Evolutionary conservation across 139 green algal genomes (phyloP), one percentile per base, ranked within the genome.

Genomic region (Auxenochlorella pyrenoidosa): DNA sequence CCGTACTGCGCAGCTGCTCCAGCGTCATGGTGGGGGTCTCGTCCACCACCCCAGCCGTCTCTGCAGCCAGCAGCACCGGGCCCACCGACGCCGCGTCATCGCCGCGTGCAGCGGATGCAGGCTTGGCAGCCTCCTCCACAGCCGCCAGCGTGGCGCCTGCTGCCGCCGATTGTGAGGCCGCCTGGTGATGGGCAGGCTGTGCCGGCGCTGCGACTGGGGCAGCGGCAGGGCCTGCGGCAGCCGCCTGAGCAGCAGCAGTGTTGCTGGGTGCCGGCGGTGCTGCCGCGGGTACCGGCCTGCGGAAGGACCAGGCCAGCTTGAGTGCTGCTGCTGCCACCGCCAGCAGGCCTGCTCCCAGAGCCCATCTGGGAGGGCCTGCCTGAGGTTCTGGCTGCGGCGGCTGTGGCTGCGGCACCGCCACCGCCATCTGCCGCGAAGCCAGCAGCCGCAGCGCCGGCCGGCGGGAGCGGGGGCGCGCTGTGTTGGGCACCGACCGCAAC

Each of bases 11-110:
- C 58, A 91, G 82, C 65, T 91, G 47, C 28, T 91, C 40, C 32
- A 75, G 54, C 3, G 75, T 60, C 77, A 91, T 66, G n/a, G 71
- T 54, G 36, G 72, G 40, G 0, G 73, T 86, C 36, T 91, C 88
- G 43, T 86, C 83, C 47, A 85, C 36, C 3, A 58, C 81, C 0
- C 66, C 87, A 1, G 32, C 87, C 1, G 87, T 85, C 44, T 88
- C 87, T 75, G 87, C 82, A 30, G 82, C 87, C 41, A 90, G 82
- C 60, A 90, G 34, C 30, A 90, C 40, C 0, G 87, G 87, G 1
- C 38, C 87, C 16, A 86, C 54, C 1, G 59, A 30, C 60, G 79
- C 59, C 0, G 40, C 79, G 1, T 71, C 30, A 24, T 21, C 38
- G 18, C 28, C 75, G 6, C 15, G 28, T 6, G 44, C 10, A 15